phyloP scores from a whole-genome alignment of 345 rosid genomes.

The Draba incana region DNA sequence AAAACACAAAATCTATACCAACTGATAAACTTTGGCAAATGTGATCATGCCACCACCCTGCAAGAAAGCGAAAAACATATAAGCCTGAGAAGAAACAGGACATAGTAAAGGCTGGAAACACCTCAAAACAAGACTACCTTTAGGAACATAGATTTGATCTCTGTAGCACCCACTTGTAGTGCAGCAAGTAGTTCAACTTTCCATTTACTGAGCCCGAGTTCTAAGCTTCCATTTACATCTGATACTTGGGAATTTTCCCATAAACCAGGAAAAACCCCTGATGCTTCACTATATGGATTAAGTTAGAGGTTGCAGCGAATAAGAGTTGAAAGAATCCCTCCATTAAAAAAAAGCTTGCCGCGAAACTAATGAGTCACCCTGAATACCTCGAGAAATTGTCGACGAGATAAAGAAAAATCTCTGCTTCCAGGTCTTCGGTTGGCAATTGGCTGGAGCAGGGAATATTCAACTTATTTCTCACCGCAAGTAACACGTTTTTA shows the following conservation, averaged over 20 bases:
- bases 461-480: slow-evolving; percentile 64
- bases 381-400: slow-evolving; percentile 65
- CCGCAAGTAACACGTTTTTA: slow-evolving; percentile 73
- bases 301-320: slow-evolving; percentile 11
- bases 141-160: slow-evolving; percentile 69
- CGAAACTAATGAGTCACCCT: slow-evolving; percentile 7
- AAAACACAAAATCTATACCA: slow-evolving; percentile 55
- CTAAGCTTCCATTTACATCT: slow-evolving; percentile 52
- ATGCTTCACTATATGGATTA: slow-evolving; percentile 62
- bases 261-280: slow-evolving; percentile 55
- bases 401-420: slow-evolving; percentile 81
- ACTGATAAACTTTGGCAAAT: slow-evolving; percentile 69
- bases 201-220: slow-evolving; percentile 69
- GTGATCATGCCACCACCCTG: slow-evolving; percentile 84
- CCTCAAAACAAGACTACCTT: slow-evolving; percentile 50
- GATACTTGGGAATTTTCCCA: slow-evolving; percentile 55
- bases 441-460: slow-evolving; percentile 84
- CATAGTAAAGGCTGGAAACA: not conserved
- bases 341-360: not conserved
- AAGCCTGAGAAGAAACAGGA: slow-evolving; percentile 24
- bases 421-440: slow-evolving; percentile 82
- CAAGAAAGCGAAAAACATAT: slow-evolving; percentile 13
- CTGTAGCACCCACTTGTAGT: slow-evolving; percentile 57
- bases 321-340: not conserved
- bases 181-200: slow-evolving; percentile 71